Conservation (phyloP, 2,329 filamentous ascomycete species). For the Cordyceps cicadae region DNA sequence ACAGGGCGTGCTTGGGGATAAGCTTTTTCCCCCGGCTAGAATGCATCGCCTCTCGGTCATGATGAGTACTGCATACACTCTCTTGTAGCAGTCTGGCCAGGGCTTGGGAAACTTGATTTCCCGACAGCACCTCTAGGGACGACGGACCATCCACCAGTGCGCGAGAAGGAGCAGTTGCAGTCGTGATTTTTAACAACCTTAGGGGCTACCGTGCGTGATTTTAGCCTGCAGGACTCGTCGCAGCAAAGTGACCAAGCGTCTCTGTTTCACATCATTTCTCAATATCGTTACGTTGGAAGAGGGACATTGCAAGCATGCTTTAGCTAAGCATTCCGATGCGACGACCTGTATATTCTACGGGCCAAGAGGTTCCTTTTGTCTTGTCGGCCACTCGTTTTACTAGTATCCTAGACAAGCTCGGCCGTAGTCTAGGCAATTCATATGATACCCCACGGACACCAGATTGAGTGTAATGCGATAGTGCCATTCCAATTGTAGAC, state of each 20-base stretch:
- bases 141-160: constrained; percentile 20
- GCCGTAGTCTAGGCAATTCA: constrained; percentile 27
- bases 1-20: constrained; percentile 13
- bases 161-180: constrained; percentile 13
- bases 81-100: constrained; percentile 15
- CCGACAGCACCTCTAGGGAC: constrained; percentile 16
- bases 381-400: constrained; percentile 28
- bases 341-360: constrained; percentile 21
- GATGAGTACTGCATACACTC: background rate
- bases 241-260: background rate
- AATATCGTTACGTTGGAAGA: background rate
- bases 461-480: background rate
- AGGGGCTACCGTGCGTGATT: constrained; percentile 2
- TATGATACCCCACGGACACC: constrained; percentile 12
- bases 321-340: constrained; percentile 10
- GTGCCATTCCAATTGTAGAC: background rate
- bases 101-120: constrained; percentile 23
- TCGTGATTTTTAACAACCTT: constrained; percentile 12
- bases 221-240: constrained; percentile 1
- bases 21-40: constrained; percentile 7
- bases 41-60: constrained; percentile 13
- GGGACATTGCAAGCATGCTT: background rate
- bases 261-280: background rate
- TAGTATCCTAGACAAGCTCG: constrained; percentile 22
- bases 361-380: constrained; percentile 22